Base-by-base conservation (phyloP, 225 moss, liverwort and hornwort genomes). In the Pleurozium schreberi region DNA sequence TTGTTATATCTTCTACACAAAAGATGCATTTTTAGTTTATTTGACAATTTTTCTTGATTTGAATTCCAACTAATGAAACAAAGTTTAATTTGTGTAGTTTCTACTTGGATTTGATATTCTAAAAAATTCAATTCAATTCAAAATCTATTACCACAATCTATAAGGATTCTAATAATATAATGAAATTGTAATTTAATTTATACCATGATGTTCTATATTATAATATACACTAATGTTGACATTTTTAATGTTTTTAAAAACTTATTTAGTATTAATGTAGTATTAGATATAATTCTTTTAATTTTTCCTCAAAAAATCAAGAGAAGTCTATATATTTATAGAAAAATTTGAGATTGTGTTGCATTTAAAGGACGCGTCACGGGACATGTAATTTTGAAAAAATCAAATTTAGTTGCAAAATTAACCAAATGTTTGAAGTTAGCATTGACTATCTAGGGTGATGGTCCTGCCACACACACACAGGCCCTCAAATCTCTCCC, bases 171-270 rank as follows among this genome's bases (percentile, higher is more conserved):
- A 42, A 71, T 15, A 15, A 71, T 27, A 43, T 3, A 43, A 27
- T 16, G 3, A 27, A 2, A 27, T 1, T 0, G 0, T 43, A 9
- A 26, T 27, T 43, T 25, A 9, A 7, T 5, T 71, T 26, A 26
- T 0, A 70, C 14, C 26, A 14, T 26, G 8, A 42, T 14, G 14
- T 14, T 14, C 1, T 26, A 2, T 15, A 70, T 15, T 21, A 27
- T 70, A 15, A 27, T 14, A 26, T 70, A 42, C 40, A 25, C 43
- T 43, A 30, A 18, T 49, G 2, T 2, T 49, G 10, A 31, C 18
- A 49, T 9, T 11, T 31, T 18, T 1, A 31, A 45, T 10, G 18
- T 18, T 5, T 2, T 4, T 11, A 75, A 47, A 45, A 47, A 45
- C 0, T 18, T 18, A 50, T 33, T 49, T 49, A n/a, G n/a, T n/a